Conservation (phyloP, 2,329 filamentous ascomycete genomes). For the Beauveria sp. region DNA sequence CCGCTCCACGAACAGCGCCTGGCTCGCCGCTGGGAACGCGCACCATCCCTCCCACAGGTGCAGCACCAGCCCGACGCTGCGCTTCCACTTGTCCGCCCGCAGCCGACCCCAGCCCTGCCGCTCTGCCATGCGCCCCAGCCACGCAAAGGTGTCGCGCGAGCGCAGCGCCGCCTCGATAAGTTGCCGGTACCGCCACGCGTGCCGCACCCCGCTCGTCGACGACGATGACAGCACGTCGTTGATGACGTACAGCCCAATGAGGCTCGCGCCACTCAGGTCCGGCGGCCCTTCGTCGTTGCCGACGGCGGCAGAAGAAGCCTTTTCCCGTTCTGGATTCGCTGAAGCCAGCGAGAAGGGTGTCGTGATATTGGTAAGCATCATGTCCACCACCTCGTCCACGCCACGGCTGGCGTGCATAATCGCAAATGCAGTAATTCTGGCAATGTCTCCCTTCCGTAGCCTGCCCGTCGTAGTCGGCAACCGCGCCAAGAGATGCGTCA, state of each 20-base stretch:
- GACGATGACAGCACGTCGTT: conserved; percentile 73
- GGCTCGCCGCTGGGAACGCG: conserved; percentile 65
- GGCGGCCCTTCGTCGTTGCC: conserved; percentile 35
- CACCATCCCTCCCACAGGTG: conserved; percentile 66
- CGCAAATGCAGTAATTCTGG: conserved; percentile 78
- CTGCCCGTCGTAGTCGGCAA: conserved; percentile 68
- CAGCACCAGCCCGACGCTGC: conserved; percentile 62
- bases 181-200: conserved; percentile 80
- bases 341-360: conserved; percentile 66
- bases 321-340: conserved; percentile 52
- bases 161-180: conserved; percentile 69
- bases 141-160: conserved; percentile 62
- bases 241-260: conserved; percentile 72
- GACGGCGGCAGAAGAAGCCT: conserved; percentile 33
- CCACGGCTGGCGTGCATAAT: conserved; percentile 80
- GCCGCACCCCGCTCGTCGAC: conserved; percentile 68
- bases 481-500: conserved; percentile 75
- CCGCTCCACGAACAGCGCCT: conserved; percentile 60
- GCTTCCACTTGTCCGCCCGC: conserved; percentile 77
- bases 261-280: conserved; percentile 64
- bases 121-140: conserved; percentile 65
- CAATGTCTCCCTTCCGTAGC: conserved; percentile 77
- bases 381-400: conserved; percentile 83
- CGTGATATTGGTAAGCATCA: conserved; percentile 76
- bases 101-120: conserved; percentile 71